Conservation (phyloP, 2,329 filamentous ascomycete genomes). For the Teratosphaeria pseudoeucalypti region DNA sequence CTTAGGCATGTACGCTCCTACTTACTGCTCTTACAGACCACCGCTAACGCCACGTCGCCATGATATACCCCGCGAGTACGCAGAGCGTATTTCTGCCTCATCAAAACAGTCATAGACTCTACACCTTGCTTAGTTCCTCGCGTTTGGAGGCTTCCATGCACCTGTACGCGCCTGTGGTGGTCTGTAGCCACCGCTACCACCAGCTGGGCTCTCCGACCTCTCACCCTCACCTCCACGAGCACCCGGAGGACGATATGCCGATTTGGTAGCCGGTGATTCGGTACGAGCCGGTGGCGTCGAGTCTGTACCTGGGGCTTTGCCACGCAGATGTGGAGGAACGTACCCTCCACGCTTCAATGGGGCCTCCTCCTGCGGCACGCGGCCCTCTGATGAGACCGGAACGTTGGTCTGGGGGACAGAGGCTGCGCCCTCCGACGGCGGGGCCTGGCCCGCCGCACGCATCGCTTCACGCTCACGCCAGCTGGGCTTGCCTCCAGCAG, state of each 20-base stretch:
- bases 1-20: neutral
- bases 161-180: constrained; percentile 12
- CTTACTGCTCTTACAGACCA: neutral
- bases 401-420: constrained; percentile 25
- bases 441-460: constrained; percentile 23
- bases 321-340: constrained; percentile 36
- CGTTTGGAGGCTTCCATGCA: constrained; percentile 17
- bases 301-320: constrained; percentile 21
- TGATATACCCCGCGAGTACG: neutral
- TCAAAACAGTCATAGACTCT: neutral
- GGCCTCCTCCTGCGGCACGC: constrained; percentile 8
- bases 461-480: constrained; percentile 65
- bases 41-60: neutral
- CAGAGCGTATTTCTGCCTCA: neutral
- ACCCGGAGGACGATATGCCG: constrained; percentile 10
- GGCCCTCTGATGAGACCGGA: constrained; percentile 28
- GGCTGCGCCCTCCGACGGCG: constrained; percentile 4
- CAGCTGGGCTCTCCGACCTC: constrained; percentile 11
- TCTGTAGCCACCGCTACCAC: constrained; percentile 14
- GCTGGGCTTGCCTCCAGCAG: constrained; percentile 47
- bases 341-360: constrained; percentile 33
- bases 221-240: constrained; percentile 3
- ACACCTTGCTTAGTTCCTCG: constrained; percentile 3
- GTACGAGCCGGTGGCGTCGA: constrained; percentile 14
- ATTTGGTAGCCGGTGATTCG: constrained; percentile 8